phyloP scores from a whole-genome alignment of 2,329 filamentous ascomycete species.

The Rhynchosporium secalis region DNA sequence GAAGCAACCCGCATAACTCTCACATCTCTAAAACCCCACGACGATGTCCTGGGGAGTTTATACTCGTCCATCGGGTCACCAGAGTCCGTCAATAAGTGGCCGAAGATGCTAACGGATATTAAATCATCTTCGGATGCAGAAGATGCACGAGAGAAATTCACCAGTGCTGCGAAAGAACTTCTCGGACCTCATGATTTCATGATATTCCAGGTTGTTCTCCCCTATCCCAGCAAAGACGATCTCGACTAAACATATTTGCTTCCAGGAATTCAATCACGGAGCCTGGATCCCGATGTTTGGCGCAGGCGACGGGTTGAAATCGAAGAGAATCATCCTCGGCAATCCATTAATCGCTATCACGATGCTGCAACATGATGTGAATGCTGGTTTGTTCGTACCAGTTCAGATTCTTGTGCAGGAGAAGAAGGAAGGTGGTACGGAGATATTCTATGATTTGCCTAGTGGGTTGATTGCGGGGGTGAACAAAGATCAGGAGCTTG shows the following conservation, averaged over 20 bases:
- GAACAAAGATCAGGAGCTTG: conserved; percentile 19
- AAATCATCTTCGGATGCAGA: not conserved
- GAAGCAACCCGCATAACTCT: conserved; percentile 16
- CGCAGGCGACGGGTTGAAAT: conserved; percentile 20
- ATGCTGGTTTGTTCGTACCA: conserved; percentile 29
- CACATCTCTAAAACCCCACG: conserved; percentile 18
- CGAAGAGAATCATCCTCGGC: conserved; percentile 30
- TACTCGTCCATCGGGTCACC: conserved; percentile 28
- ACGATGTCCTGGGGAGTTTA: conserved; percentile 21
- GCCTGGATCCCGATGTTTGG: conserved; percentile 29
- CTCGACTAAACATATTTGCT: not conserved
- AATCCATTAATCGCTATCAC: conserved; percentile 34
- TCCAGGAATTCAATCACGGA: conserved; percentile 30
- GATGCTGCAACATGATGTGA: conserved; percentile 28
- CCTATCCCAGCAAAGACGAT: too few species aligned
- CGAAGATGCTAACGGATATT: conserved; percentile 12
- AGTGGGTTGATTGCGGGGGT: conserved; percentile 26
- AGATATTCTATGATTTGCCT: conserved; percentile 28
- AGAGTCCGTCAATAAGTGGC: conserved; percentile 6
- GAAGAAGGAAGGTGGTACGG: conserved; percentile 17
- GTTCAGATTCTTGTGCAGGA: conserved; percentile 31
- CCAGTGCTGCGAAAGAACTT: not conserved
- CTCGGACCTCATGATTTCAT: conserved; percentile 32
- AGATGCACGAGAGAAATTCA: conserved; percentile 21
- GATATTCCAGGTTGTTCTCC: conserved; percentile 26